Evolutionary conservation across 2,329 filamentous ascomycete genomes (phyloP).

Genomic region (Arachnopeziza araneosa): DNA sequence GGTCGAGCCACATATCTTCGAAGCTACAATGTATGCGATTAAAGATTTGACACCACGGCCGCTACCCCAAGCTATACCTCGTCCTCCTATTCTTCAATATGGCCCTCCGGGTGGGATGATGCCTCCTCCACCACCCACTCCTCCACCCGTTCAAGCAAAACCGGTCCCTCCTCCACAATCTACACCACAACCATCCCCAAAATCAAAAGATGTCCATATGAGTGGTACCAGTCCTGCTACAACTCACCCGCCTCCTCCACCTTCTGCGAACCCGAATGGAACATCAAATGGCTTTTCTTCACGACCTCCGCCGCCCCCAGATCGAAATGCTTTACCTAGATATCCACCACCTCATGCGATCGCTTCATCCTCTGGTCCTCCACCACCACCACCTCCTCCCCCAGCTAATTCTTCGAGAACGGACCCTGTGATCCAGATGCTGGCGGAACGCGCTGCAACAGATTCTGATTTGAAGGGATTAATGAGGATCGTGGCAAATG

Average conservation of each 20-base stretch:
- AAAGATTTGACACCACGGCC: constrained; percentile 54
- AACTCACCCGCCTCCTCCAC: constrained; percentile 6
- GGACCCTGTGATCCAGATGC: constrained; percentile 77
- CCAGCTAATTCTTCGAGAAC: constrained; percentile 34
- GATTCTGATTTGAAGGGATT: constrained; percentile 68
- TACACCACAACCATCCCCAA: constrained; percentile 22
- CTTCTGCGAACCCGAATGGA: constrained; percentile 5
- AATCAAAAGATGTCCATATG: constrained; percentile 16
- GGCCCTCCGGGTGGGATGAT: constrained; percentile 58
- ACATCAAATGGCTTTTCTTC: constrained; percentile 3
- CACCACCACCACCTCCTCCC: constrained; percentile 10
- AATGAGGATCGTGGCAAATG: constrained; percentile 78
- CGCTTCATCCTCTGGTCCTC: neutral
- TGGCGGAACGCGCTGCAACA: constrained; percentile 69
- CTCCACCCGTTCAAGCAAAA: constrained; percentile 28
- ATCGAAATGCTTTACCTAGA: neutral
- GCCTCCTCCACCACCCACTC: constrained; percentile 43
- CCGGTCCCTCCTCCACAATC: constrained; percentile 24
- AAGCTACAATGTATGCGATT: constrained; percentile 67
- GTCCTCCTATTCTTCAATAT: constrained; percentile 59
- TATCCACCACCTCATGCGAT: neutral
- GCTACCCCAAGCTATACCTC: constrained; percentile 29
- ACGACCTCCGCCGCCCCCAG: constrained; percentile 5
- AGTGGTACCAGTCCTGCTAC: constrained; percentile 7
- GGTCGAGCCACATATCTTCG: constrained; percentile 74